Percentiles rank a stretch among this genome's conserved stretches.
Evolutionary conservation across 495 filamentous ascomycete species (phyloP).

Genomic region (Trichoderma orchidacearum): DNA sequence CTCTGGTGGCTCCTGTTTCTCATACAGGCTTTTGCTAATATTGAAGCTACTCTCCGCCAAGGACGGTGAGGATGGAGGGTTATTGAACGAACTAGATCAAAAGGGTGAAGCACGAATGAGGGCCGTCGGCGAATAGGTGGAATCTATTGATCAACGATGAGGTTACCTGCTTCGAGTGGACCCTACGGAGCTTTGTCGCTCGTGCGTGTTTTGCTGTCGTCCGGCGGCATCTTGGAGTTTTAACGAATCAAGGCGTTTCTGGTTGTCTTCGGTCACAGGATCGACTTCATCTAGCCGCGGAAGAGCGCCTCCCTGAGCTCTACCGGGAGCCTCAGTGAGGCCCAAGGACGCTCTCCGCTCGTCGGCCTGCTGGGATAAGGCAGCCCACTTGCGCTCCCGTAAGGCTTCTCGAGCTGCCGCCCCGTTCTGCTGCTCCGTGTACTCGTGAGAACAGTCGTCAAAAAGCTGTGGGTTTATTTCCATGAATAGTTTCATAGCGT

Average conservation of each 20-base stretch:
- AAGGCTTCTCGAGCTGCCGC: constrained; percentile 63
- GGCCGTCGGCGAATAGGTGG: background rate
- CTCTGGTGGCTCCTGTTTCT: too few relatives aligned
- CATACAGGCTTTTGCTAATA: background rate
- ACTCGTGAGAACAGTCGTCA: constrained; percentile 95
- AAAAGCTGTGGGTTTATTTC: constrained; percentile 98
- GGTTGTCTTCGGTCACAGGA: constrained; percentile 59
- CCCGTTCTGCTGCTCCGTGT: constrained; percentile 90
- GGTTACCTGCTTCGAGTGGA: constrained; percentile 34
- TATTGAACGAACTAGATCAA: background rate
- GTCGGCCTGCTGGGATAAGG: constrained; percentile 66
- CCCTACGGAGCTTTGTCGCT: constrained; percentile 35
- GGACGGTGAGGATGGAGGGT: background rate
- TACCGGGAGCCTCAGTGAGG: constrained; percentile 17
- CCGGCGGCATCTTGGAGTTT: constrained; percentile 58
- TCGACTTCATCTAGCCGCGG: constrained; percentile 53
- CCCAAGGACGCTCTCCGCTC: constrained; percentile 28
- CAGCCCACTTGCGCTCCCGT: constrained; percentile 76
- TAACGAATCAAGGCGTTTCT: constrained; percentile 69
- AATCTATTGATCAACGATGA: background rate
- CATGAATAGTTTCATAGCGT: constrained; percentile 99
- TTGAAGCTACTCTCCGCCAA: background rate
- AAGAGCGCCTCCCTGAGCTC: constrained; percentile 27
- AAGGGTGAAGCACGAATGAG: background rate
- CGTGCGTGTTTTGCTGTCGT: constrained; percentile 28